Percentiles rank a stretch among this genome's conserved stretches.
Conservation (phyloP, 768 basidiomycete genomes). For the Mycena indigotica region DNA sequence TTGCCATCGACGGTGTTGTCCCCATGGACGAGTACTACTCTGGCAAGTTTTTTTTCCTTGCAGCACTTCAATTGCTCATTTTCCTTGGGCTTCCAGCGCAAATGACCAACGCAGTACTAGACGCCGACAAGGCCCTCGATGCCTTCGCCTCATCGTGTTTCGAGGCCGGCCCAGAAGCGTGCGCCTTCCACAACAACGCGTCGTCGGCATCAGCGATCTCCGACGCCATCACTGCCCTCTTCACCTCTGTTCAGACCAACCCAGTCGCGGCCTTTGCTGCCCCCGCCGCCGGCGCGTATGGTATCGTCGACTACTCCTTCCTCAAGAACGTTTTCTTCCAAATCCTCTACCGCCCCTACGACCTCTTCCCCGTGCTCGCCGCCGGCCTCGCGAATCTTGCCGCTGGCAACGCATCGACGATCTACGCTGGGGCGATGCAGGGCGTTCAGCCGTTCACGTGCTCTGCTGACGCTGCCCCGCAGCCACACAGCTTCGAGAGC, state of each 20-base stretch:
- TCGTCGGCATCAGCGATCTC: constrained; percentile 21
- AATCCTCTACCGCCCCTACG: constrained; percentile 28
- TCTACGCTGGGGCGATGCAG: constrained; percentile 13
- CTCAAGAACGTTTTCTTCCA: constrained; percentile 24
- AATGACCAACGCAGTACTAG: constrained; percentile 22
- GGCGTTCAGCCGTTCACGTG: constrained; percentile 6
- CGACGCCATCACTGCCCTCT: constrained; percentile 20
- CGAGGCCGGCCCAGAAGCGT: constrained; percentile 25
- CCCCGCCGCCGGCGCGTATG: constrained; percentile 17
- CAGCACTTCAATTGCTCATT: neutral
- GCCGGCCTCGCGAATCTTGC: constrained; percentile 28
- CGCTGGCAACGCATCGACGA: constrained; percentile 26
- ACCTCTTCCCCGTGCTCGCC: constrained; percentile 20
- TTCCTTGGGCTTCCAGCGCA: constrained; percentile 5
- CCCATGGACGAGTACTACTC: constrained; percentile 24
- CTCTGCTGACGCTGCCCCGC: neutral
- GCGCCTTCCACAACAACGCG: constrained; percentile 25
- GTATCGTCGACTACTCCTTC: constrained; percentile 26
- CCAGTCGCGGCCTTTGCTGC: constrained; percentile 24
- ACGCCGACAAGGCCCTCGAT: constrained; percentile 28
- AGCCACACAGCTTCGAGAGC: constrained; percentile 7
- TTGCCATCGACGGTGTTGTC: constrained; percentile 35
- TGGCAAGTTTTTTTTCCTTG: constrained; percentile 18
- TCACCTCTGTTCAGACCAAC: constrained; percentile 13
- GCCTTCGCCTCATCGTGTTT: constrained; percentile 27